Percentiles rank a stretch among this genome's conserved stretches.
Evolutionary conservation across 1,139 yeast genomes (phyloP).

Genomic region (Geotrichum phurueaensis): DNA sequence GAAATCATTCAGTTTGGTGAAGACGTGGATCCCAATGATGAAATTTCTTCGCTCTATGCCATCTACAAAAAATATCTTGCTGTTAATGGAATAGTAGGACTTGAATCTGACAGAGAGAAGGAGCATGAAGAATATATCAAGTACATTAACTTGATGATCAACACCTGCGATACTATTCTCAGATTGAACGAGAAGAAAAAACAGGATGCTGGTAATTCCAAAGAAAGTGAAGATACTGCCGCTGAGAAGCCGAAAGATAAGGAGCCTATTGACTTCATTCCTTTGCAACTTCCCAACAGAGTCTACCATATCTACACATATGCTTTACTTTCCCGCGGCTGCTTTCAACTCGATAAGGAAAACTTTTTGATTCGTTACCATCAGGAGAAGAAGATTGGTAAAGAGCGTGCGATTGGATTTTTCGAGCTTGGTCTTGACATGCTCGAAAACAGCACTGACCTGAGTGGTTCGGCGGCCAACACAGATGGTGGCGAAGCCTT

Average conservation of each 20-base stretch:
- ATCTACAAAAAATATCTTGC: conserved; percentile 49
- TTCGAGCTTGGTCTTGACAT: neutral
- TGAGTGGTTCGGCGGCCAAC: neutral
- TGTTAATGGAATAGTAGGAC: conserved; percentile 34
- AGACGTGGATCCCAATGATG: conserved; percentile 70
- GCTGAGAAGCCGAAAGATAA: conserved; percentile 4
- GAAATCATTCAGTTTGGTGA: conserved; percentile 66
- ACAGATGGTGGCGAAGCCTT: neutral
- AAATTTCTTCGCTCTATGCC: conserved; percentile 64
- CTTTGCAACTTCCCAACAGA: conserved; percentile 43
- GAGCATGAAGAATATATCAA: conserved; percentile 1
- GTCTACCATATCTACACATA: conserved; percentile 72
- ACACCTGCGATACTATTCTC: conserved; percentile 62
- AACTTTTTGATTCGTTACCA: neutral
- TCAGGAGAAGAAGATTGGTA: neutral
- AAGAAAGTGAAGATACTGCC: neutral
- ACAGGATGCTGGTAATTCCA: neutral
- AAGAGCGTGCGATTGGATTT: neutral
- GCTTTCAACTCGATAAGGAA: neutral
- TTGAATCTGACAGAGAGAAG: conserved; percentile 27
- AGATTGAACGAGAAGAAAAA: conserved; percentile 16
- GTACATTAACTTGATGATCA: conserved; percentile 43
- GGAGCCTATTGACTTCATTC: conserved; percentile 17
- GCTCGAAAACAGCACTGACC: conserved; percentile 1
- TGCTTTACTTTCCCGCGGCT: conserved; percentile 40